Evolutionary conservation across 805 yeast genomes (phyloP), one percentile per base, ranked within the genome.

Genomic region (Scheffersomyces spartinae): DNA sequence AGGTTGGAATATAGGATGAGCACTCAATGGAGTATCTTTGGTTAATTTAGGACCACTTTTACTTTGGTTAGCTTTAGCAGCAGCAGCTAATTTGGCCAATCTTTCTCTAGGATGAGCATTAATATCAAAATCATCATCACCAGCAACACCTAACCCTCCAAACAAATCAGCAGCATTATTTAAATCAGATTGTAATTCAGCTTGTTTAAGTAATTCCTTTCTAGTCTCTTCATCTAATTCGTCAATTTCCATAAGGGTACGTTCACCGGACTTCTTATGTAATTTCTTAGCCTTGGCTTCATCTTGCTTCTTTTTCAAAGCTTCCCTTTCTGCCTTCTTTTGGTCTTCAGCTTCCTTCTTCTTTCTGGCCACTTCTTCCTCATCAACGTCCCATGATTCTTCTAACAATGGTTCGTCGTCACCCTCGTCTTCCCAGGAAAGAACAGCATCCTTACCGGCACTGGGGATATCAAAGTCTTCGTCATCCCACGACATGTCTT

Each of bases 161-260:
- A 88, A 84, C 40, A 88, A 62, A 41, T 82, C 94, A 6, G 94
- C 88, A 16, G 98, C 97, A 47, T 82, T 83, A 52, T 82, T 83
- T 51, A 88, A 63, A 57, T 88, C 98, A 15, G 94, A 70, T 24
- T 72, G 76, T 32, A 83, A 43, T 55, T 88, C 94, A 12, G 91
- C 94, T 49, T 78, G 64, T 45, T 65, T 76, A 53, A 81, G 63
- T 52, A 85, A 52, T 45, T 79, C 85, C 39, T 62, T 70, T 45
- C 83, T 68, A n/a, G 88, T 75, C 34, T 61, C 63, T 36, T 72
- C 80, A 49, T 83, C 94, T 20, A 80, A 68, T 10, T 60, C 59
- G 33, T 79, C 88, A 34, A 80, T 64, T 23, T 74, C 80, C 42
- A 71, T 40, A 25, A 64, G 44, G 9, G 53, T 61, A 32, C 51